Conservation (phyloP, 1,284 basidiomycete species). For the Sparassis latifolia region DNA sequence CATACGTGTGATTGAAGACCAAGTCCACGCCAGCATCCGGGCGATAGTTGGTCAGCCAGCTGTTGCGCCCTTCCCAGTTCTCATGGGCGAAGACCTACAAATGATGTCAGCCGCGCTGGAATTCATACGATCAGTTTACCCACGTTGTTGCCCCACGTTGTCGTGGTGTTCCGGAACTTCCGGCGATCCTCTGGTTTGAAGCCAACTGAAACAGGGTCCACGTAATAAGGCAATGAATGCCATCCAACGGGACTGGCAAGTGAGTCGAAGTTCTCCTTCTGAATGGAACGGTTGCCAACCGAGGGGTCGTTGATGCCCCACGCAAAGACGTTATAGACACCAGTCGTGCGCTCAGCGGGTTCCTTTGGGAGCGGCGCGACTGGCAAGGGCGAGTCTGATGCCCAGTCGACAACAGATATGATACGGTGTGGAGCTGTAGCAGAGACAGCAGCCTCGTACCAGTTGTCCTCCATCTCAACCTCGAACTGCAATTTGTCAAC, state of each 20-base stretch:
- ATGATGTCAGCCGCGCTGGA: too few relatives aligned
- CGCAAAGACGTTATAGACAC: slow-evolving; percentile 62
- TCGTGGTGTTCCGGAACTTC: slow-evolving; percentile 62
- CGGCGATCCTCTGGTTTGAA: slow-evolving; percentile 14
- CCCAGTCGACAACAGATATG: slow-evolving; percentile 79
- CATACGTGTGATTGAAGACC: slow-evolving; percentile 68
- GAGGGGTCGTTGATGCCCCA: slow-evolving; percentile 76
- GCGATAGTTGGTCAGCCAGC: slow-evolving; percentile 75
- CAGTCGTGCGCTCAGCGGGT: slow-evolving; percentile 27
- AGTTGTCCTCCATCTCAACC: slow-evolving; percentile 84
- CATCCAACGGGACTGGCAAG: slow-evolving; percentile 84
- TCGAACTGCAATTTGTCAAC: slow-evolving; percentile 45
- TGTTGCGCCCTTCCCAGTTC: slow-evolving; percentile 81
- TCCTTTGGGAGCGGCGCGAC: slow-evolving; percentile 35
- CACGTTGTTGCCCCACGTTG: slow-evolving; percentile 89
- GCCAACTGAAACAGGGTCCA: slow-evolving; percentile 41
- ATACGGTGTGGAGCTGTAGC: slow-evolving; percentile 59
- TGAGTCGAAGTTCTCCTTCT: slow-evolving; percentile 60
- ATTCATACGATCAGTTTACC: too few relatives aligned
- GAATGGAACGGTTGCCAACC: slow-evolving; percentile 48
- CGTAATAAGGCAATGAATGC: slow-evolving; percentile 64
- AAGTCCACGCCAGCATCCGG: slow-evolving; percentile 55
- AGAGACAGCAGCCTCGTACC: slow-evolving; percentile 75
- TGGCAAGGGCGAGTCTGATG: slow-evolving; percentile 57
- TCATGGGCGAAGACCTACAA: slow-evolving; percentile 61